These are phyloP conservation scores for Metschnikowia matae DNA, from an alignment of 805 yeast genomes.

Conservation along the genomic window DNA sequence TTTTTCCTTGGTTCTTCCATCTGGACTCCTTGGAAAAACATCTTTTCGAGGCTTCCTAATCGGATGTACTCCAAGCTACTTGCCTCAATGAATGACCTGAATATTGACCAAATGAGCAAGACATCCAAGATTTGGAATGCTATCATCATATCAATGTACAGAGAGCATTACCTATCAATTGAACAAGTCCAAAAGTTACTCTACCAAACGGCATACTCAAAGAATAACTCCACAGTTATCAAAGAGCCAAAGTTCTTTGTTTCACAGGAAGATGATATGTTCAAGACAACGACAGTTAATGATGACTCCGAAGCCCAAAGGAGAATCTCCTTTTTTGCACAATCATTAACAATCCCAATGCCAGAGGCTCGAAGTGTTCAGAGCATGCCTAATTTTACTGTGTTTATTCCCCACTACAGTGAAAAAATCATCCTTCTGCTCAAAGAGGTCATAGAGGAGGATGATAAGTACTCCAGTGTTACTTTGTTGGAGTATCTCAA, in stretches of 20 bases:
- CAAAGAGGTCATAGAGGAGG: constrained; percentile 94
- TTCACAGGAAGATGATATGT: constrained; percentile 74
- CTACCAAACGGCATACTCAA: constrained; percentile 51
- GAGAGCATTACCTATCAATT: constrained; percentile 71
- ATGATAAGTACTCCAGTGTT: constrained; percentile 92
- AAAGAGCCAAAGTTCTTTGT: constrained; percentile 72
- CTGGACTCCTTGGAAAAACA: constrained; percentile 87
- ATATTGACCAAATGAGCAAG: constrained; percentile 35
- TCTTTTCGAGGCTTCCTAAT: constrained; percentile 71
- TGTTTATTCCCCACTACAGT: constrained; percentile 91
- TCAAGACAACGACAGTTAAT: constrained; percentile 54
- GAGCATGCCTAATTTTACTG: constrained; percentile 31
- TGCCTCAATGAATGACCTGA: constrained; percentile 18
- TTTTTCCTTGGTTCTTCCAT: constrained; percentile 74
- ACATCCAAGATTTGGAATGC: constrained; percentile 79
- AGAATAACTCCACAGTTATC: constrained; percentile 15
- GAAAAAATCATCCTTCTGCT: constrained; percentile 92
- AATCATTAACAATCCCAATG: constrained; percentile 81
- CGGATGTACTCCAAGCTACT: constrained; percentile 70
- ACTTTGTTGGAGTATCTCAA: constrained; percentile 91
- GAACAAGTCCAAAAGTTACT: constrained; percentile 68
- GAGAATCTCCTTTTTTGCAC: constrained; percentile 85
- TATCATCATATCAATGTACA: constrained; percentile 73
- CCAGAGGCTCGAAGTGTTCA: constrained; percentile 50
- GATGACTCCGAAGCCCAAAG: constrained; percentile 74